Evolutionary conservation across 768 basidiomycete genomes (phyloP), one percentile per base, ranked within the genome.

Genomic region (Pilatotrama ljubarskyi): DNA sequence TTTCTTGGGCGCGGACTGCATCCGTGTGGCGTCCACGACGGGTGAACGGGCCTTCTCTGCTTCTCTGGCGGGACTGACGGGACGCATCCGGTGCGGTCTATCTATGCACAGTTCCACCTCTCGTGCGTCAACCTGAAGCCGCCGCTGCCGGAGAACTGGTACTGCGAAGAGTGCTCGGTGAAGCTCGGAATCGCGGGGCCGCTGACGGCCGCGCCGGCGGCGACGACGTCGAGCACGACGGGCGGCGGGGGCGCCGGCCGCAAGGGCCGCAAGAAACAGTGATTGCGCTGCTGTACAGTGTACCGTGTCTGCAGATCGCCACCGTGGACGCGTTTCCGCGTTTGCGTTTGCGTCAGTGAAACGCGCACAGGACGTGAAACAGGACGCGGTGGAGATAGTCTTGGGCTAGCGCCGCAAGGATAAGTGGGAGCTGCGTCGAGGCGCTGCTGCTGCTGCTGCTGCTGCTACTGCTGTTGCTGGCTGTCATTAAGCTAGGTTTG

Each of bases 61-160:
- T n/a, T 3, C 42, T n/a, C 8, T 20, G 42, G 3, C 43, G 43
- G 1, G 8, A 11, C 43, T 25, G 43, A 13, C 18, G 13, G 22
- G 42, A 20, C 15, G 5, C 22, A 20, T 20, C 20, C 24, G 18
- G 22, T 22, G 44, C 20, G 20, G 44, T 20, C 18, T 43, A 9
- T 53, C 37, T 41, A 5, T 62, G 18, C 14, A 22, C 68, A 87
- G 86, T 87, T 86, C 75, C 86, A 87, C 64, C 77, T 87, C 36
- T 76, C 77, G 11, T 87, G 85, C 64, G 83, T 87, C 56, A 80
- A 78, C 55, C 70, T 87, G 53, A 83, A 80, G 64, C 78, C 80
- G 22, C 81, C 81, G 25, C 73, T 84, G 52, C 84, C 84, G 7
- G 83, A 84, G 52, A 70, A 70, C 15, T 86, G 84, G 85, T 85